Conservation (phyloP, 1,139 yeast species). For the Debaryomyces sp. region DNA sequence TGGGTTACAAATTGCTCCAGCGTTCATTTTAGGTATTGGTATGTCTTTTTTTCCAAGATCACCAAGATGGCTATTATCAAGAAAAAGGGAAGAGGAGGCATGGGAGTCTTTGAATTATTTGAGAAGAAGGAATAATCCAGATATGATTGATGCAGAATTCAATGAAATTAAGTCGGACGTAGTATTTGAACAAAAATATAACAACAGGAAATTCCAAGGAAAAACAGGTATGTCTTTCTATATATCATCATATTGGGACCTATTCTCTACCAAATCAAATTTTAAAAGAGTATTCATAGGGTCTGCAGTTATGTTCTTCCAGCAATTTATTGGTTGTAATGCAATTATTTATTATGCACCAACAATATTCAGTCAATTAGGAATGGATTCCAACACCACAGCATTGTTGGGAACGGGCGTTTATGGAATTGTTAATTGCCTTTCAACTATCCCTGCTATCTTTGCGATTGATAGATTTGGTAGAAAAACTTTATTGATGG, state of each 20-base stretch:
- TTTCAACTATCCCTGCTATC: conserved; percentile 58
- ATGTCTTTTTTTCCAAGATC: conserved; percentile 37
- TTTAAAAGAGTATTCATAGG: conserved; percentile 59
- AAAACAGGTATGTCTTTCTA: conserved; percentile 3
- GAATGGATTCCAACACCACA: conserved; percentile 20
- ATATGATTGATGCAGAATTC: conserved; percentile 20
- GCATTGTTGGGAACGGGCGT: conserved; percentile 51
- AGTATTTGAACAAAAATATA: conserved; percentile 19
- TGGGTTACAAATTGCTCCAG: conserved; percentile 17
- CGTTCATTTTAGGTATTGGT: conserved; percentile 2
- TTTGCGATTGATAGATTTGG: conserved; percentile 17
- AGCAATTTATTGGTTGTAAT: conserved; percentile 73
- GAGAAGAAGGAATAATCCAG: conserved; percentile 14
- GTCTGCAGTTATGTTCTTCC: conserved; percentile 62
- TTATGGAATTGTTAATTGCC: conserved; percentile 56
- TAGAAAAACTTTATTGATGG: conserved; percentile 15
- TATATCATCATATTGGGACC: conserved; percentile 14
- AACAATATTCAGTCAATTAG: conserved; percentile 21
- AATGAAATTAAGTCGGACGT: conserved; percentile 24
- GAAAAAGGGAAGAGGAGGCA: conserved; percentile 50
- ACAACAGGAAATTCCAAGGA: background rate
- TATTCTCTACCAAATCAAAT: conserved; percentile 18
- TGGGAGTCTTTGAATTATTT: conserved; percentile 11
- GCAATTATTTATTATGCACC: conserved; percentile 71
- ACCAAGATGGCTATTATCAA: conserved; percentile 50